Evolutionary conservation across 1,284 basidiomycete species (phyloP).

Genomic region (Boletus mariae): DNA sequence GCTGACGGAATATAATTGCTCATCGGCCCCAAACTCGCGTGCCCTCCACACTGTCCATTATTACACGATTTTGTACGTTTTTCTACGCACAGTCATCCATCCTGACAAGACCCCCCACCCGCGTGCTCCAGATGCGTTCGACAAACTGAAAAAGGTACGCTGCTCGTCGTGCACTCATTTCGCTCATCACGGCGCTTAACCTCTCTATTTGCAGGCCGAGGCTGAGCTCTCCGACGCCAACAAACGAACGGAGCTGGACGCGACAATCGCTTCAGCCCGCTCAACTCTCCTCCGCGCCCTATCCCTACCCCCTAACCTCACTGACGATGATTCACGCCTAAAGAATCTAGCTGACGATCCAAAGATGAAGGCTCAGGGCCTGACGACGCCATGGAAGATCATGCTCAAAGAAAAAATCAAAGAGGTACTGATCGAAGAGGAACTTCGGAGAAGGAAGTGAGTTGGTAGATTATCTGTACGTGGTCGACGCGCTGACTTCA

Average conservation of each 20-base stretch:
- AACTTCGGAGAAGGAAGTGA: constrained; percentile 73
- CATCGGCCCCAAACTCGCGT: neutral
- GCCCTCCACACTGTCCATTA: constrained; percentile 1
- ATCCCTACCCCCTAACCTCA: constrained; percentile 53
- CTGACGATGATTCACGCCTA: constrained; percentile 54
- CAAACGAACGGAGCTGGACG: constrained; percentile 76
- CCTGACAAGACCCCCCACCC: constrained; percentile 80
- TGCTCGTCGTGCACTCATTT: neutral
- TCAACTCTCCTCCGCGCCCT: constrained; percentile 55
- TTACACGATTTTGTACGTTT: constrained; percentile 37
- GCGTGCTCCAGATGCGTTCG: constrained; percentile 79
- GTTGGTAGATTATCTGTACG: constrained; percentile 26
- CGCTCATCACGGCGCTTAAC: neutral
- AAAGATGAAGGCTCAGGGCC: constrained; percentile 32
- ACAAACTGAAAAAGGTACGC: constrained; percentile 76
- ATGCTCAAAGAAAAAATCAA: constrained; percentile 67
- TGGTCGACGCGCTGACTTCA: constrained; percentile 1
- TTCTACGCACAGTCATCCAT: constrained; percentile 67
- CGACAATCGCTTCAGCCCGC: constrained; percentile 70
- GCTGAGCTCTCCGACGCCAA: constrained; percentile 70
- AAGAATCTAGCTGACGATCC: constrained; percentile 40
- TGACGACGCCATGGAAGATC: constrained; percentile 55
- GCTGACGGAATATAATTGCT: constrained; percentile 24
- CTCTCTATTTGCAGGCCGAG: constrained; percentile 54
- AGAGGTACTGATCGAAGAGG: constrained; percentile 78